Base-by-base conservation (phyloP, 495 filamentous ascomycete genomes). In the Aspergillus ostianus region DNA sequence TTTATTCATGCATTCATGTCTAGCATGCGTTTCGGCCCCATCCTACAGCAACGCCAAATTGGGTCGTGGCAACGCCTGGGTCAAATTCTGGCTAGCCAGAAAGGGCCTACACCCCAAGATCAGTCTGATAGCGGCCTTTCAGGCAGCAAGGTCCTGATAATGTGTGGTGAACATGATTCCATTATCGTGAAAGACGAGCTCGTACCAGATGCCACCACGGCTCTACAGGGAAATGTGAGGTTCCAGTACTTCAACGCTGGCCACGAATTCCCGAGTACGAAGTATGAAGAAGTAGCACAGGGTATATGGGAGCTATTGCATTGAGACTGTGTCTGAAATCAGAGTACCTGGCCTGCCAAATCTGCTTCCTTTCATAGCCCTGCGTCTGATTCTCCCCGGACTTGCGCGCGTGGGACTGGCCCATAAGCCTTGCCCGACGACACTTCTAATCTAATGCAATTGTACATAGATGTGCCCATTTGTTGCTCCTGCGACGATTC, bases 41-140 rank as follows among this genome's bases (percentile, higher is more conserved):
- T 86, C 27, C 63, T 75, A 21, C 67, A 67, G 19, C 74, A 82
- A 64, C 76, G 82, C 3, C 71, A 75, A 52, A 66, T 68, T 56
- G 67, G 74, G 53, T 72, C 80, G 23, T 93, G 89, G 89, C 61
- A 66, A 19, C 74, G 72, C 6, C 75, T 92, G 44, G 83, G 83
- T 1, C 59, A 60, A 19, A 69, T 79, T 29, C 70, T 90, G 32
- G 72, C 75, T 13, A 69, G 74, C 57, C 72, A 80, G 68, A 73
- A 71, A 56, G 70, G 65, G 36, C 60, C 62, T 0, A 51, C 68
- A 0, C 52, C 61, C 18, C 60, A 56, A 21, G 45, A 67, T 48
- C 60, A 67, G 51, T 36, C 53, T 23, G 47, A 56, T 18, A 62
- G 67, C 47, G 68, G 72, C 20, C 70, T 87, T 12, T 56, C 70